phyloP scores from a whole-genome alignment of 805 yeast genomes.

The Saccharomycopsis babjevae region DNA sequence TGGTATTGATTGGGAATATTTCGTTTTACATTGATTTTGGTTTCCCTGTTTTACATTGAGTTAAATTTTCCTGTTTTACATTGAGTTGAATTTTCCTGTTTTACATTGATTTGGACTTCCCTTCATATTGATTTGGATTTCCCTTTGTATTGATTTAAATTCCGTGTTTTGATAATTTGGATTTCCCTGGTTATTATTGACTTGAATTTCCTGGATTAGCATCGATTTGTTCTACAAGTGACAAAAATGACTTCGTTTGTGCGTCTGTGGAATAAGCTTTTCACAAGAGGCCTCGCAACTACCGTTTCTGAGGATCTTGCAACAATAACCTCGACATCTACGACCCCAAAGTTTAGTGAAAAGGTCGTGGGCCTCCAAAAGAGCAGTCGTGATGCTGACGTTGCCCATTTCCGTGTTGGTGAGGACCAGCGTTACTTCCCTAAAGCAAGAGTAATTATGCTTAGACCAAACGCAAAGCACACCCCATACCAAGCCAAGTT shows the following conservation, averaged over 20 bases:
- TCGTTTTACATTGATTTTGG: too few species aligned
- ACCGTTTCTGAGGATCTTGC: constrained; percentile 21
- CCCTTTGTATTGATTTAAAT: too few species aligned
- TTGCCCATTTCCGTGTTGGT: constrained; percentile 79
- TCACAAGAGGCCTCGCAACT: constrained; percentile 24
- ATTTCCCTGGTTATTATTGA: too few species aligned
- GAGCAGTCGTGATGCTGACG: constrained; percentile 47
- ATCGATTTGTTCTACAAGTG: too few species aligned
- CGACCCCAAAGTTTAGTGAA: constrained; percentile 22
- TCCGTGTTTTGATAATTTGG: too few species aligned
- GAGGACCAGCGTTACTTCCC: constrained; percentile 73
- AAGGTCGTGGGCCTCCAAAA: constrained; percentile 28
- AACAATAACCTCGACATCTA: constrained; percentile 5
- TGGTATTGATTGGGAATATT: too few species aligned
- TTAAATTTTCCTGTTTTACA: too few species aligned
- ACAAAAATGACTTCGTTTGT: not conserved
- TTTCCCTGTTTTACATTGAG: too few species aligned
- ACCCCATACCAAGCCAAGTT: constrained; percentile 97
- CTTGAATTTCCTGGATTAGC: too few species aligned
- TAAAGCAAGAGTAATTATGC: constrained; percentile 64
- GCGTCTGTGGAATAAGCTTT: constrained; percentile 12
- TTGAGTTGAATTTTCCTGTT: too few species aligned
- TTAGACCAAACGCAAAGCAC: constrained; percentile 91
- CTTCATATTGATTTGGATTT: too few species aligned
- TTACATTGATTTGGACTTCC: too few species aligned